Evolutionary conservation across 164 flowering plant genomes (phyloP).

Genomic region (Macadamia tetraphylla): DNA sequence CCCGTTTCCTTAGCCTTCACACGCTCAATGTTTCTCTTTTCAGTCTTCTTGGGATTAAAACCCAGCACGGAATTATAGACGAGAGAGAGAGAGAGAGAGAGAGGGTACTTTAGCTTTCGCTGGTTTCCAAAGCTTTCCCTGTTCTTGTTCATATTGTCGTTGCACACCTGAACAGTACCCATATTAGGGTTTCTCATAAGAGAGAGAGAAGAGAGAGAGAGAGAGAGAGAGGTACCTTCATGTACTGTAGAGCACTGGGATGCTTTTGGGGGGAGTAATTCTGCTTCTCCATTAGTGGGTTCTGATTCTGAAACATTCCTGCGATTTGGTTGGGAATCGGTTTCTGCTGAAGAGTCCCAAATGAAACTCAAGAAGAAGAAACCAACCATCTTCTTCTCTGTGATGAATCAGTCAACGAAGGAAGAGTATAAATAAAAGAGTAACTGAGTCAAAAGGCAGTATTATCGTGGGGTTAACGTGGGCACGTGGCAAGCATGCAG

Average conservation of each 20-base stretch:
- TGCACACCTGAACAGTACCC: slow-evolving; percentile 6
- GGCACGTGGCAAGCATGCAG: too few relatives aligned
- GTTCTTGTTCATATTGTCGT: neutral
- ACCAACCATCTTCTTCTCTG: too few relatives aligned
- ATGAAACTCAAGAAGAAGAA: too few relatives aligned
- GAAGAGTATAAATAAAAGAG: too few relatives aligned
- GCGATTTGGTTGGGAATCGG: neutral
- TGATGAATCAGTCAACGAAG: too few relatives aligned
- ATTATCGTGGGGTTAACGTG: too few relatives aligned
- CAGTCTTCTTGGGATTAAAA: slow-evolving; percentile 1
- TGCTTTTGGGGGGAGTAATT: neutral
- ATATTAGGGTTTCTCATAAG: neutral
- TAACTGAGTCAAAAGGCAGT: too few relatives aligned
- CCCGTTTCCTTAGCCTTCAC: neutral
- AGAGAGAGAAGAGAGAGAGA: neutral
- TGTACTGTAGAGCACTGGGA: neutral
- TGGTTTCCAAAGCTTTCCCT: slow-evolving; percentile 14
- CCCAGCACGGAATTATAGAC: slow-evolving; percentile 17
- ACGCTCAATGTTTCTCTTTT: neutral
- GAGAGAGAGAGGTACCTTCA: neutral
- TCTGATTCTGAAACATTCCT: neutral
- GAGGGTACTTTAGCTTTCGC: slow-evolving; percentile 1
- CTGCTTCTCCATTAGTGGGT: neutral
- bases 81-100: neutral
- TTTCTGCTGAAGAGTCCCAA: neutral